phyloP scores from a whole-genome alignment of 495 filamentous ascomycete species.

The Hyaloscypha hepaticicola region DNA sequence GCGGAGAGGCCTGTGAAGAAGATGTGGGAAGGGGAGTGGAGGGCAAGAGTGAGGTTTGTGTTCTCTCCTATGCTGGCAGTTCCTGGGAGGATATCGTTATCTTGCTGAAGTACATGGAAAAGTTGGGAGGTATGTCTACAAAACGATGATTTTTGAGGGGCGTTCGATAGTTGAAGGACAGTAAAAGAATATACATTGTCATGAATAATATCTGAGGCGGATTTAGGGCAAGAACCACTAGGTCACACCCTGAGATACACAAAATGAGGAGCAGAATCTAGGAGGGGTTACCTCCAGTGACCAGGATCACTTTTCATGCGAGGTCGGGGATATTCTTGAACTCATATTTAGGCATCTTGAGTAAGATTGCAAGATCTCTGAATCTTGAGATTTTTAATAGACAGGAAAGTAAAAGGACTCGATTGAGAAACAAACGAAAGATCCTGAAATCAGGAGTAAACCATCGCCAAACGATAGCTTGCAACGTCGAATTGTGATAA shows the following conservation, averaged over 20 bases:
- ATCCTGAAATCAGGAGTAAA: neutral
- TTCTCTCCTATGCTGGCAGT: slow-evolving; percentile 67
- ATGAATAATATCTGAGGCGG: too few relatives aligned
- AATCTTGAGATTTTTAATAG: neutral
- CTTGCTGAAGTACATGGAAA: neutral
- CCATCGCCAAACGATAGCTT: neutral
- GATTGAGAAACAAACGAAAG: neutral
- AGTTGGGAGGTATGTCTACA: too few relatives aligned
- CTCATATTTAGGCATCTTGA: slow-evolving; percentile 37
- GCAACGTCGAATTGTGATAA: neutral
- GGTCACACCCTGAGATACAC: too few relatives aligned
- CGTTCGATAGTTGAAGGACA: neutral
- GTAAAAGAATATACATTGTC: neutral
- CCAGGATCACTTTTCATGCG: slow-evolving; percentile 55
- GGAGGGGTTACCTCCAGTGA: slow-evolving; percentile 59
- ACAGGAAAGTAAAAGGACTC: too few relatives aligned
- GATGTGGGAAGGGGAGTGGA: slow-evolving; percentile 58
- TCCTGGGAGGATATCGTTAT: slow-evolving; percentile 37
- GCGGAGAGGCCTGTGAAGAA: slow-evolving; percentile 60
- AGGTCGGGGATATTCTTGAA: slow-evolving; percentile 59
- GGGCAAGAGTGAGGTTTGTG: slow-evolving; percentile 59
- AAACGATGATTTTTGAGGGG: slow-evolving; percentile 1
- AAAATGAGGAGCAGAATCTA: neutral
- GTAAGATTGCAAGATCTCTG: neutral
- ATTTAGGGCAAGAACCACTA: too few relatives aligned